Evolutionary conservation across 148 eudicot genomes (phyloP).

Genomic region (Nepenthes mirabilis): DNA sequence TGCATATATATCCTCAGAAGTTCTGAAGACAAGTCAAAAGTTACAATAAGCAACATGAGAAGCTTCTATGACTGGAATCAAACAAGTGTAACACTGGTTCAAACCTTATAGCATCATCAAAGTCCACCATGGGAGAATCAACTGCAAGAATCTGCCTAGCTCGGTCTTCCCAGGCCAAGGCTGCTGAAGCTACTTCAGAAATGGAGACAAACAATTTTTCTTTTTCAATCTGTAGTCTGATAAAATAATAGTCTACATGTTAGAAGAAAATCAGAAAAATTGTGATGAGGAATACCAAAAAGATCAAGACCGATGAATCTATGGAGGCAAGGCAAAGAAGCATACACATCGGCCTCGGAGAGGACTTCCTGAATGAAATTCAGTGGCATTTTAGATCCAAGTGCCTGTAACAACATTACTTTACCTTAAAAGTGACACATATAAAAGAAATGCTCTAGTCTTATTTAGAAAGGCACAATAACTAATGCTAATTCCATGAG

Average conservation of each 20-base stretch:
- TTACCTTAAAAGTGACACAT: neutral
- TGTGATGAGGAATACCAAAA: neutral
- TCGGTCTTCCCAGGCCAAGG: conserved; percentile 67
- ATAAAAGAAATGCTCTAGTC: too few relatives aligned
- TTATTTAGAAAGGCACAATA: too few relatives aligned
- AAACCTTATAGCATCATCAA: conserved; percentile 66
- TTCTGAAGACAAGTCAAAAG: conserved; percentile 22
- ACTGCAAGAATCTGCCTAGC: conserved; percentile 36
- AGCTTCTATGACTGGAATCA: neutral
- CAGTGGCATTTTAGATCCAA: conserved; percentile 26
- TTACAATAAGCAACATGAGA: neutral
- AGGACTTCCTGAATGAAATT: conserved; percentile 49
- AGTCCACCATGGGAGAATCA: conserved; percentile 43
- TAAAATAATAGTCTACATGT: neutral
- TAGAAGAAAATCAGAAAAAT: neutral
- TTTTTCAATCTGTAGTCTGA: conserved; percentile 73
- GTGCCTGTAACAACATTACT: conserved; percentile 36
- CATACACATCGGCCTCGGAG: conserved; percentile 63
- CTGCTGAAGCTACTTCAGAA: conserved; percentile 36
- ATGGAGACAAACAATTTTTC: conserved; percentile 49
- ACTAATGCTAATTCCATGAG: too few relatives aligned
- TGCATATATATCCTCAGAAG: conserved; percentile 47
- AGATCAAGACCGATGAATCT: conserved; percentile 4
- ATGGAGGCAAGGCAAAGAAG: conserved; percentile 6
- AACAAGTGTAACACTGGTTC: neutral